Evolutionary conservation across 208 protist genomes (phyloP), one percentile per base, ranked within the genome.

Genomic region (Crithidia bombi): DNA sequence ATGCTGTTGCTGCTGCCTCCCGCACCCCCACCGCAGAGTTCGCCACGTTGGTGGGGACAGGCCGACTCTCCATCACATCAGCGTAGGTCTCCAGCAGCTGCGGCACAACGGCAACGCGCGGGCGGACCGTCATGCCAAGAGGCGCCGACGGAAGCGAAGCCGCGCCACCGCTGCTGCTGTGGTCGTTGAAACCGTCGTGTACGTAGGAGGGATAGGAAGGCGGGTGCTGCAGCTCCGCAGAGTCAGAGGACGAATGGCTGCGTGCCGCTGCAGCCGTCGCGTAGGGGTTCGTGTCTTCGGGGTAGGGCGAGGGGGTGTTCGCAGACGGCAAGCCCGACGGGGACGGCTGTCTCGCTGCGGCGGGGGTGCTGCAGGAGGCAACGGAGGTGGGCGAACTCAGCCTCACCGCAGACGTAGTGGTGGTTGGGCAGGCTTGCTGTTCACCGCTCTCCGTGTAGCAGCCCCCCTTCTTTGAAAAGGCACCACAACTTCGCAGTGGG

Each of bases 11-110:
- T 21, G 23, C 23, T 33, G 23, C 19, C 6, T 25, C 30, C 3
- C 5, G 33, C 23, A 4, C n/a, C 15, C 4, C 17, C 23, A 28
- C 44, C 44, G 15, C 25, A 32, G 23, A 39, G 15, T 21, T 14
- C 10, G n/a, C 4, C 38, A 4, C 15, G 33, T 21, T 0, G n/a
- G 28, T 5, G 69, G 28, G 21, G n/a, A n/a, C n/a, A n/a, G n/a
- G n/a, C n/a, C 47, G 66, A 49, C 64, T 66, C 28, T 41, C 25
- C 54, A 80, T 26, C 23, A 69, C 77, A 35, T 86, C 69, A 3
- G 52, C 68, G 63, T 81, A 83, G 23, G 72, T 59, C 64, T 81
- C 69, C 38, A 83, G 71, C 38, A 87, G 69, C 66, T 73, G 78
- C 33, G 78, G 55, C 30, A 75, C 65, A 33, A 41, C 50, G 46